Evolutionary conservation across 139 green algal species (phyloP).

Genomic region (Coccomyxa sp.): DNA sequence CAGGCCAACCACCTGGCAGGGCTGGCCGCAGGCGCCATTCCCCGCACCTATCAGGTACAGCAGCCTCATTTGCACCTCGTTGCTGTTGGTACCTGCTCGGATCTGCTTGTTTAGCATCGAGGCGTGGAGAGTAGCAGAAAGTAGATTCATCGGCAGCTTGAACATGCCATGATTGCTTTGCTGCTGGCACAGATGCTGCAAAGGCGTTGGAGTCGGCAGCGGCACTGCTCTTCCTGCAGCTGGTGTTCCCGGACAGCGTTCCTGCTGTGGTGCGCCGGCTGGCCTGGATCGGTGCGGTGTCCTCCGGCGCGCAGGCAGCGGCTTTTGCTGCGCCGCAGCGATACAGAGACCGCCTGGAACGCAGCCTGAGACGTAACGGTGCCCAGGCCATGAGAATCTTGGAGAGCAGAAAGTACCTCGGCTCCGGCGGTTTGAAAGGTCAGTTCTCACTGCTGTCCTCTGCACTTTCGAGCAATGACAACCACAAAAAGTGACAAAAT

Average conservation of each 20-base stretch:
- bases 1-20: too few species aligned
- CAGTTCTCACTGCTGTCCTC: neutral
- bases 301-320: neutral
- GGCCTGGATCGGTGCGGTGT: neutral
- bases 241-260: conserved; percentile 20
- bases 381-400: neutral
- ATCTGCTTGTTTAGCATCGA: neutral
- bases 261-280: neutral
- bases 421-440: neutral
- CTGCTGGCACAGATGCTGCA: neutral
- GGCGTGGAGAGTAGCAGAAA: neutral
- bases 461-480: too few species aligned
- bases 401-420: neutral
- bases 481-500: too few species aligned
- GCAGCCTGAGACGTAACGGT: neutral
- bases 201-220: neutral
- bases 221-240: conserved; percentile 11
- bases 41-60: too few species aligned
- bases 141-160: neutral
- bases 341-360: neutral
- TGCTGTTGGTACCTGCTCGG: too few species aligned
- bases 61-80: too few species aligned
- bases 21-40: too few species aligned
- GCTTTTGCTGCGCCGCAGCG: neutral
- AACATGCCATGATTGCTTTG: neutral